Evolutionary conservation across 2,329 filamentous ascomycete genomes (phyloP), one percentile per base, ranked within the genome.

Genomic region (Escovopsis weberi): DNA sequence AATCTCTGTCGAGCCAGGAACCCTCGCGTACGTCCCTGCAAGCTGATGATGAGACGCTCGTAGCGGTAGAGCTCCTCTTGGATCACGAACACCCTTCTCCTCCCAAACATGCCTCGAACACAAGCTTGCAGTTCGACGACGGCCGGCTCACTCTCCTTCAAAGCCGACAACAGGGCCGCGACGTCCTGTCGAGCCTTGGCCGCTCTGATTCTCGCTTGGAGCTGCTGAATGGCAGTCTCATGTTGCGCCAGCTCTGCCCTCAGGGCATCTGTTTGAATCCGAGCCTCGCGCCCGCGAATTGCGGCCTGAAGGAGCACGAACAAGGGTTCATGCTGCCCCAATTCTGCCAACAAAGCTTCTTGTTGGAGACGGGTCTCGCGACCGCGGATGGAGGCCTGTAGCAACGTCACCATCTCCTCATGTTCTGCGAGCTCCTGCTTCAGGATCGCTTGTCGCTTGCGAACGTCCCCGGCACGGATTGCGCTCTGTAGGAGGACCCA

Each of bases 21-120:
- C n/a, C 80, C 85, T 48, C 84, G 73, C 26, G 74, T 72, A 37
- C 72, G 66, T 18, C 78, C 74, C 58, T 94, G 85, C 1, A 93
- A 66, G 23, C 69, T 64, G 18, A 65, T 70, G 41, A 85, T 75
- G 7, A 67, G 63, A 1, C 67, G 54, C 8, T 70, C 69, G 51
- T 85, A 69, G 37, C 65, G 65, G 42, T 76, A 67, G 18, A 93
- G 67, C 3, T 70, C 66, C 37, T 72, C 61, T 32, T 67, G 62
- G 19, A 77, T 68, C 10, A 59, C 58, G 8, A 65, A 62, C 28
- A 78, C 53, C 12, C 63, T 65, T 41, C 63, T 64, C 41, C 78
- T 69, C 48, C 72, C 62, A 32, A 80, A 62, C 69, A 79, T 76
- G 38, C 77, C 81, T 45, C 81, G 70, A 41, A 75, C 66, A 10